Conservation (phyloP, 257 asterid genomes). For the Salvia rosmarinus region DNA sequence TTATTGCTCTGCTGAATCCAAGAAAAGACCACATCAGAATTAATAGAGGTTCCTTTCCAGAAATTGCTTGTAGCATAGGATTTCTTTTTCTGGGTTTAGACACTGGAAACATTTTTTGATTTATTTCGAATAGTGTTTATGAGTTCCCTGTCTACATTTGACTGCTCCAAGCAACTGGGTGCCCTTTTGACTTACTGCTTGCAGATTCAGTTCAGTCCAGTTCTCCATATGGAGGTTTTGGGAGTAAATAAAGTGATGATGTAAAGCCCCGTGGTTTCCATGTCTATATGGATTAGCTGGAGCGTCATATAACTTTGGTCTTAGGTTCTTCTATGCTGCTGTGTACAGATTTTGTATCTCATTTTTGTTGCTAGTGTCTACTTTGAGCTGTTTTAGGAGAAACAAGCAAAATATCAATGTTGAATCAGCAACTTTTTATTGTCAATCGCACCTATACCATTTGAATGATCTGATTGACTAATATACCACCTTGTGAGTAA, state of each 20-base stretch:
- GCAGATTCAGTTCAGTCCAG: slow-evolving; percentile 41
- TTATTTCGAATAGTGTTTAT: slow-evolving; percentile 23
- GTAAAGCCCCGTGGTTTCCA: slow-evolving; percentile 23
- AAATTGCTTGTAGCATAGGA: slow-evolving; percentile 32
- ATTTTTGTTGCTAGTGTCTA: slow-evolving; percentile 32
- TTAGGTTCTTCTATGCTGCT: slow-evolving; percentile 27
- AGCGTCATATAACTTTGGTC: slow-evolving; percentile 32
- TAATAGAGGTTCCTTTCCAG: slow-evolving; percentile 29
- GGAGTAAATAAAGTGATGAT: slow-evolving; percentile 28
- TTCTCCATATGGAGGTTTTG: slow-evolving; percentile 30
- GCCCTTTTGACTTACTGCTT: slow-evolving; percentile 27
- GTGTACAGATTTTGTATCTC: slow-evolving; percentile 35
- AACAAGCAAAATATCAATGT: slow-evolving; percentile 16
- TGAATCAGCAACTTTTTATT: slow-evolving; percentile 10
- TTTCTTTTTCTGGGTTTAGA: slow-evolving; percentile 34
- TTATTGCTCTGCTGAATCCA: slow-evolving; percentile 36
- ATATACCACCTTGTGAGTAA: slow-evolving; percentile 16
- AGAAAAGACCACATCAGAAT: slow-evolving; percentile 28
- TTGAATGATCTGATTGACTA: slow-evolving; percentile 12
- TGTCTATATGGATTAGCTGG: slow-evolving; percentile 30
- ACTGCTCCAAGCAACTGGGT: slow-evolving; percentile 31
- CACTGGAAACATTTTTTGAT: slow-evolving; percentile 21
- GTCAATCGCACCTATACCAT: neutral
- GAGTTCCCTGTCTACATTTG: slow-evolving; percentile 9
- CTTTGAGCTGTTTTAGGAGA: slow-evolving; percentile 30